Percentiles rank a stretch among this genome's conserved stretches.
Evolutionary conservation across 2,329 filamentous ascomycete species (phyloP).

Genomic region (Meredithiella fracta): DNA sequence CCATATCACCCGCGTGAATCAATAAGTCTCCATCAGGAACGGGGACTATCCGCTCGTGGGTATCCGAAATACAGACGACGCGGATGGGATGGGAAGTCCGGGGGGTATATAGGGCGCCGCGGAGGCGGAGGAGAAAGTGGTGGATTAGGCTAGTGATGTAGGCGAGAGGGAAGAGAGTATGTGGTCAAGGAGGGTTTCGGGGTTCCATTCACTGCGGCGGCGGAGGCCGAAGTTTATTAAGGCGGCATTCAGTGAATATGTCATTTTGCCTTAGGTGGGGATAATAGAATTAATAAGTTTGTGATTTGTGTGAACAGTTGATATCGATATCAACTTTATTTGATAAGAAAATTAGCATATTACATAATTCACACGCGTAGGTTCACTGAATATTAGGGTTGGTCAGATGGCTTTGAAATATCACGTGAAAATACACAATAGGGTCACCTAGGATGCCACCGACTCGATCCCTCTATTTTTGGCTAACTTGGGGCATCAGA

Average conservation of each 20-base stretch:
- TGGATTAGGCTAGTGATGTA: conserved; percentile 47
- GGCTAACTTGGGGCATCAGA: too few relatives aligned
- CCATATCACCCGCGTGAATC: conserved; percentile 84
- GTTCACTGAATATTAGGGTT: too few relatives aligned
- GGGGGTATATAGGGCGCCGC: conserved; percentile 41
- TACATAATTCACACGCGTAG: too few relatives aligned
- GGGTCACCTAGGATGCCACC: too few relatives aligned
- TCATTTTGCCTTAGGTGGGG: neutral
- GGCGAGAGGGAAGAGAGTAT: conserved; percentile 53
- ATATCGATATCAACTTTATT: too few relatives aligned
- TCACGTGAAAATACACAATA: too few relatives aligned
- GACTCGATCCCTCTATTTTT: too few relatives aligned
- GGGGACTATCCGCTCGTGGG: conserved; percentile 47
- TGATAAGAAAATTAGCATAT: too few relatives aligned
- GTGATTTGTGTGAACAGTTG: too few relatives aligned
- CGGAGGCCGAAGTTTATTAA: conserved; percentile 31
- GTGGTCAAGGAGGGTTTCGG: conserved; percentile 40
- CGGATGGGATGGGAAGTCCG: conserved; percentile 48
- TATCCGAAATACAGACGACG: conserved; percentile 81
- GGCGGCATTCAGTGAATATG: conserved; percentile 17
- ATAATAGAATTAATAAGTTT: neutral
- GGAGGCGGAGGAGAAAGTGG: conserved; percentile 46
- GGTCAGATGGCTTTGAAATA: too few relatives aligned
- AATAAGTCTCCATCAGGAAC: conserved; percentile 69
- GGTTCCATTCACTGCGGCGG: conserved; percentile 31